Base-by-base conservation (phyloP, 225 moss, liverwort and hornwort genomes). In the Pseudoscleropodium purum region DNA sequence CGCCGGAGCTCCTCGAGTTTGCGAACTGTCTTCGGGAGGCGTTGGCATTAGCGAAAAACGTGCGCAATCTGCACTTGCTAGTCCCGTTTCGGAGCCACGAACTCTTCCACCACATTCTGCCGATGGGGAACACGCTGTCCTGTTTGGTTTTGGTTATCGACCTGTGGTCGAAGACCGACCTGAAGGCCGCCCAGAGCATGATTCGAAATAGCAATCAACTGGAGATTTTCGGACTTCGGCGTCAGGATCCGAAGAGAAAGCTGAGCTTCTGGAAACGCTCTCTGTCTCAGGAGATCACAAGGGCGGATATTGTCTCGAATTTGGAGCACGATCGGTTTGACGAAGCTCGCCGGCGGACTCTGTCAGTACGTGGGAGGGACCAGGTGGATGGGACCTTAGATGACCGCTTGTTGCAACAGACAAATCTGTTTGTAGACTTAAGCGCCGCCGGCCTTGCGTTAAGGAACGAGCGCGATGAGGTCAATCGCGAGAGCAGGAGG, bases 211-310 rank as follows among this genome's bases (percentile, higher is more conserved):
- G 90, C 30, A 79, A 30, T 1, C 63, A 84, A 4, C 90, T 93
- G 21, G 80, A 60, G 21, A n/a, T 62, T 31, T 75, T 93, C 26
- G 91, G 81, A 8, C 69, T 93, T 37, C 86, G 88, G 62, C 83
- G 83, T 15, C 84, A 88, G 37, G 75, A 90, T 87, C 84, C 88
- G 47, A 90, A 90, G 88, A 90, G 89, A 62, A 90, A 90, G 84
- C 75, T 39, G 27, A 49, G 84, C 81, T 20, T 90, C 26, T 93
- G 90, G 93, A 86, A 49, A 45, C 87, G 37, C 64, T 86, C 81
- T 57, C 57, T 81, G 67, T 65, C 18, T 29, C 26, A 80, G 26
- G 56, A 80, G 56, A 93, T 91, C 34, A 75, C 86, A 7, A 83
- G 88, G 27, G 34, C 73, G 26, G 86, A 90, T 57, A 84, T 91